Evolutionary conservation across 306 rosid species (phyloP).

Genomic region (Macrotyloma uniflorum): DNA sequence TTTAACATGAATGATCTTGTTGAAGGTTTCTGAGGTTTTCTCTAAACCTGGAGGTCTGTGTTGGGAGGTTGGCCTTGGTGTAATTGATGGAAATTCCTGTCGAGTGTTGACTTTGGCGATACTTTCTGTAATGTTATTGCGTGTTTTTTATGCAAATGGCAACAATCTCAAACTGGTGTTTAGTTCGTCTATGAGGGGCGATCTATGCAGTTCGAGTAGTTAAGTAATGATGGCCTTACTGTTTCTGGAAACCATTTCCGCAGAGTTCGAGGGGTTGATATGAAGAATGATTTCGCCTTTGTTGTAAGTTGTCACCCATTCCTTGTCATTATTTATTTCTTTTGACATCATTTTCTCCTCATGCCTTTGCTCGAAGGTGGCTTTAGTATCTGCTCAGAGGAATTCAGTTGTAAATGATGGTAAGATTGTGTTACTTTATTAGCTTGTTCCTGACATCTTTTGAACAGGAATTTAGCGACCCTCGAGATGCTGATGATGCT

Average conservation of each 20-base stretch:
- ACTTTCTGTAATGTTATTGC: slow-evolving; percentile 79
- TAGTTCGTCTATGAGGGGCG: slow-evolving; percentile 72
- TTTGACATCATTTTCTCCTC: not conserved
- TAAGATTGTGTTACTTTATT: slow-evolving; percentile 28
- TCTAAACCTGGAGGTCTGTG: slow-evolving; percentile 74
- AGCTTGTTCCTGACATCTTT: slow-evolving; percentile 35
- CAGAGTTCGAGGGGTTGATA: slow-evolving; percentile 86
- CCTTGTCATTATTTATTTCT: slow-evolving; percentile 5
- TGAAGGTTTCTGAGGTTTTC: slow-evolving; percentile 80
- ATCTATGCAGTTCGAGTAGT: slow-evolving; percentile 66
- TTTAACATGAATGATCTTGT: slow-evolving; percentile 77
- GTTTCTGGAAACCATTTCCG: slow-evolving; percentile 81
- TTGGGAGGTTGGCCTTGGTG: slow-evolving; percentile 76
- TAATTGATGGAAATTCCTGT: slow-evolving; percentile 72
- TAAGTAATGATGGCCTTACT: slow-evolving; percentile 80
- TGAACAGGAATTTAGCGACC: slow-evolving; percentile 63
- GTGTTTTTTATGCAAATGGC: slow-evolving; percentile 76
- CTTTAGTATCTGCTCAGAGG: slow-evolving; percentile 26
- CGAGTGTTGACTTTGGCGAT: slow-evolving; percentile 75
- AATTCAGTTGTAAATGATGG: slow-evolving; percentile 17
- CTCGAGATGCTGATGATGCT: slow-evolving; percentile 91
- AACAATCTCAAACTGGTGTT: slow-evolving; percentile 82
- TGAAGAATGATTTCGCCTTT: slow-evolving; percentile 81
- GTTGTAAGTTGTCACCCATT: slow-evolving; percentile 58
- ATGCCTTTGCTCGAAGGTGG: slow-evolving; percentile 18